Percentiles rank a stretch among this genome's conserved stretches.
Conservation (phyloP, 305 asterid genomes). For the Fraxinus angustifolia region DNA sequence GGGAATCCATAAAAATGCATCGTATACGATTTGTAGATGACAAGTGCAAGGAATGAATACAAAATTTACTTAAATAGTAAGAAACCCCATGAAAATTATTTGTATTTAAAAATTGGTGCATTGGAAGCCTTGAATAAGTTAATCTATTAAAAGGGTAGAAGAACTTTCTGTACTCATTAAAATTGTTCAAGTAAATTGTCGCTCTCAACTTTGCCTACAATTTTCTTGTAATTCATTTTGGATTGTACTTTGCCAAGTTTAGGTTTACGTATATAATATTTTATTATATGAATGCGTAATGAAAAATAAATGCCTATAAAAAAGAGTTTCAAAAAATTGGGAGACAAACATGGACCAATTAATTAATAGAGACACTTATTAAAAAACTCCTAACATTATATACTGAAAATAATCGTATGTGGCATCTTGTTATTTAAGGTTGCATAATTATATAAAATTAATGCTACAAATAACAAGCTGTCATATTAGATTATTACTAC, state of each 20-base stretch:
- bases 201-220: neutral
- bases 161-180: neutral
- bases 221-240: too few species aligned
- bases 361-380: neutral
- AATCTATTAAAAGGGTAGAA: neutral
- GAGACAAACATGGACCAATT: neutral
- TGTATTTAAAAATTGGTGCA: too few species aligned
- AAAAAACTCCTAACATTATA: neutral
- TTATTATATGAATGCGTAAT: neutral
- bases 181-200: neutral
- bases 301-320: neutral
- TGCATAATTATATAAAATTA: too few species aligned
- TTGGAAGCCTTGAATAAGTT: too few species aligned
- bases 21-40: too few species aligned
- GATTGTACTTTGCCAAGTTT: neutral
- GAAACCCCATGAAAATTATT: too few species aligned
- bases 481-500: neutral
- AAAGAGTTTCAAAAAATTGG: neutral
- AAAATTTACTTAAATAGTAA: too few species aligned
- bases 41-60: too few species aligned
- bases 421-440: neutral
- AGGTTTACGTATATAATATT: too few species aligned
- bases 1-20: too few species aligned
- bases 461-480: too few species aligned
- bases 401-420: neutral